Conservation (phyloP, 768 basidiomycete species). For the Amanita rubescens region DNA sequence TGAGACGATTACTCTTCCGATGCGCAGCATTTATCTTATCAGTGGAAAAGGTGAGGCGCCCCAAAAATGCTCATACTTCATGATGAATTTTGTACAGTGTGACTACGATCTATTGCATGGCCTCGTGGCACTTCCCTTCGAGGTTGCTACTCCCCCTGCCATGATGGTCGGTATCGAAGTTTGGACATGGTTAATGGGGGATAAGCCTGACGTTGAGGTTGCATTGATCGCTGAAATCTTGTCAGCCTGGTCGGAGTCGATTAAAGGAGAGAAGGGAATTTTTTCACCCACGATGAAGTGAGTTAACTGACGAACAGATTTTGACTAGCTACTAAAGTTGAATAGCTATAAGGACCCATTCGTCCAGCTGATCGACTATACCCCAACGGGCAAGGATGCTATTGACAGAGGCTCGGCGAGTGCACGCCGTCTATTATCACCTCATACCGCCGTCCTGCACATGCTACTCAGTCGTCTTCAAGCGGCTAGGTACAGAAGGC, state of each 20-base stretch:
- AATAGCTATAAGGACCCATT: slow-evolving; percentile 87
- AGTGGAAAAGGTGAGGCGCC: slow-evolving; percentile 41
- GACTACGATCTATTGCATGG: slow-evolving; percentile 84
- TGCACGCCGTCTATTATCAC: slow-evolving; percentile 70
- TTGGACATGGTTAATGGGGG: slow-evolving; percentile 94
- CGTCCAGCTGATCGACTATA: slow-evolving; percentile 76
- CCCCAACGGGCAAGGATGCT: slow-evolving; percentile 79
- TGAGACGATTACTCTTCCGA: slow-evolving; percentile 80
- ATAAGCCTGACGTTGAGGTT: slow-evolving; percentile 76
- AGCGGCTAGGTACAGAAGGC: slow-evolving; percentile 83
- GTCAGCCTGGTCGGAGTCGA: slow-evolving; percentile 81
- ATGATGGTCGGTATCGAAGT: slow-evolving; percentile 85
- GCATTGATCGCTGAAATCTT: slow-evolving; percentile 80
- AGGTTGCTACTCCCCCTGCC: slow-evolving; percentile 80
- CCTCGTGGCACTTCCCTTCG: slow-evolving; percentile 82
- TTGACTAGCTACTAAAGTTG: slow-evolving; percentile 1
- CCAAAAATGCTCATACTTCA: neutral
- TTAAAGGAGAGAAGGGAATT: slow-evolving; percentile 70
- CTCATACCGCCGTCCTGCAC: slow-evolving; percentile 79
- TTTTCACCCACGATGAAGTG: slow-evolving; percentile 82
- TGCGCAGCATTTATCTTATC: slow-evolving; percentile 79
- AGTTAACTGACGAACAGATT: slow-evolving; percentile 19
- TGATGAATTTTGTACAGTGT: slow-evolving; percentile 37
- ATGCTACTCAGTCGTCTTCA: slow-evolving; percentile 90
- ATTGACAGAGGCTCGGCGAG: slow-evolving; percentile 67